phyloP scores from a whole-genome alignment of 2,329 filamentous ascomycete genomes.

The Tolypocladium tropicale region DNA sequence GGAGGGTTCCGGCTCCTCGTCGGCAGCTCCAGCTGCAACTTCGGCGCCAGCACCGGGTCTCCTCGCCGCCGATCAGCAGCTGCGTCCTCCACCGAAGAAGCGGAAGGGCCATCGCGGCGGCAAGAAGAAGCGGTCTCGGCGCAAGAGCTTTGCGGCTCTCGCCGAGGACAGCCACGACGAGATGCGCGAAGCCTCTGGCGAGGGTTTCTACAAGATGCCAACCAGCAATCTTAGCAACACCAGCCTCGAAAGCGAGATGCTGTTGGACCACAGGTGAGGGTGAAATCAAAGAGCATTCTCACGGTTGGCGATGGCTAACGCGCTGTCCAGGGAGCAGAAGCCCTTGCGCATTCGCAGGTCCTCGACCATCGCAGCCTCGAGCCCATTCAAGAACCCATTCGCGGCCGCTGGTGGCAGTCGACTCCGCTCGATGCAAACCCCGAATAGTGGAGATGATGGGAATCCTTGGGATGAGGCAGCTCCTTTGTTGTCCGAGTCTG shows the following conservation, averaged over 20 bases:
- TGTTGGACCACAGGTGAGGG: conserved; percentile 73
- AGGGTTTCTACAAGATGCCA: conserved; percentile 39
- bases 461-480: conserved; percentile 36
- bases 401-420: conserved; percentile 19
- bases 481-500: conserved; percentile 38
- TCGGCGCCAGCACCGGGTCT: not conserved
- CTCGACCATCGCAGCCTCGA: conserved; percentile 30
- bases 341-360: conserved; percentile 54
- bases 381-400: conserved; percentile 25
- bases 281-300: too few species aligned
- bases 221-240: conserved; percentile 62
- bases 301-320: not conserved
- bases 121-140: conserved; percentile 65
- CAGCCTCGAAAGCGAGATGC: conserved; percentile 78
- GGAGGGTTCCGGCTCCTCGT: conserved; percentile 1
- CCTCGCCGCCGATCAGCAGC: conserved; percentile 5
- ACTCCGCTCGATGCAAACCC: conserved; percentile 22
- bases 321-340: conserved; percentile 40
- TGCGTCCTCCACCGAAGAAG: conserved; percentile 38
- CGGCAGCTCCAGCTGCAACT: conserved; percentile 2
- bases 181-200: conserved; percentile 19
- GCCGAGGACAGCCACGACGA: conserved; percentile 42
- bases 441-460: conserved; percentile 34
- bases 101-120: conserved; percentile 62
- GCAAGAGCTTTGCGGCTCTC: conserved; percentile 68